Evolutionary conservation across 768 basidiomycete species (phyloP).

Genomic region (Tulasnella calospora): DNA sequence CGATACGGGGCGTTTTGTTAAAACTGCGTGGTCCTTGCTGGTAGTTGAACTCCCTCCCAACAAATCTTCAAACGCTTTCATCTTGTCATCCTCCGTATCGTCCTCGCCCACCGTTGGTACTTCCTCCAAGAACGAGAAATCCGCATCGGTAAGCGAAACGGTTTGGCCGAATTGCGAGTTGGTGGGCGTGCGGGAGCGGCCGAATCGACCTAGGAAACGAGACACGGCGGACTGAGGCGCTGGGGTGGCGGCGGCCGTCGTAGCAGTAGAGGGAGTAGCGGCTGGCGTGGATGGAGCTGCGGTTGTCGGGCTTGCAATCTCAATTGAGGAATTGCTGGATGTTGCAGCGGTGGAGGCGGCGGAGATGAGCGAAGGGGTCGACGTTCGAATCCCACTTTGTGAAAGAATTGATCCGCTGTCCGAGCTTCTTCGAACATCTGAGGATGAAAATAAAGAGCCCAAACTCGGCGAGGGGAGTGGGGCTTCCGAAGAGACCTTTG

Average conservation of each 20-base stretch:
- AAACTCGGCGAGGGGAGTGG: background rate
- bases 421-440: background rate
- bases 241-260: constrained; percentile 25
- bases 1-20: background rate
- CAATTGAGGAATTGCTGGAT: background rate
- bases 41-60: constrained; percentile 38
- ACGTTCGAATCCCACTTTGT: background rate
- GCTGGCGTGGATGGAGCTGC: background rate
- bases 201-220: constrained; percentile 75
- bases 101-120: constrained; percentile 33
- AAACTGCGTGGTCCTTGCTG: background rate
- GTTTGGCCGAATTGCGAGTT: constrained; percentile 44
- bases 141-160: constrained; percentile 69
- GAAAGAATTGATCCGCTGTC: background rate
- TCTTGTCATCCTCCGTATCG: constrained; percentile 28
- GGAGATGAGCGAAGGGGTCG: background rate
- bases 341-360: background rate
- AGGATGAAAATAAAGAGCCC: background rate
- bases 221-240: constrained; percentile 63
- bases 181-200: constrained; percentile 42
- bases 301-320: background rate
- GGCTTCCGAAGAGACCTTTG: background rate
- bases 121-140: constrained; percentile 66
- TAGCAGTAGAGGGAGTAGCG: background rate
- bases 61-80: constrained; percentile 38